Conservation (phyloP, 2,329 filamentous ascomycete genomes). For the Claviceps lovelessii region DNA sequence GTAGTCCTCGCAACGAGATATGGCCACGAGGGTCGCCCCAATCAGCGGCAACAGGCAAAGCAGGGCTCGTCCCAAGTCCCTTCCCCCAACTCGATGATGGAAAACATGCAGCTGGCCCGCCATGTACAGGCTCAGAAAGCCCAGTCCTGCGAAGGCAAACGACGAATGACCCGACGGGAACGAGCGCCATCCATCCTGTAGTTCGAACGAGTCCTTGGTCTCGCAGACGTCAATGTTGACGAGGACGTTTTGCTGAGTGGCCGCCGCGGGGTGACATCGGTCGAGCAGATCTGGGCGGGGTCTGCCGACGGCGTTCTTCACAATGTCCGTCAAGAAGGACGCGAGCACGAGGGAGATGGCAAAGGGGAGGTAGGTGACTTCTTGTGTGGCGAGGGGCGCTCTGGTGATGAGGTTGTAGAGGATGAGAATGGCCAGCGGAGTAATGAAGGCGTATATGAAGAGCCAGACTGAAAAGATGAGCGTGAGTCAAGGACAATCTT, state of each 20-base stretch:
- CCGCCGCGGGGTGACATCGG: slow-evolving; percentile 58
- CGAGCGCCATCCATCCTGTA: slow-evolving; percentile 73
- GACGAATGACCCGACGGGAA: slow-evolving; percentile 72
- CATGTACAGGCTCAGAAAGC: slow-evolving; percentile 57
- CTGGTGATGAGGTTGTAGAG: slow-evolving; percentile 48
- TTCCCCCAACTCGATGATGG: slow-evolving; percentile 26
- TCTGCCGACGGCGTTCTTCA: slow-evolving; percentile 78
- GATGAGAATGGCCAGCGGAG: slow-evolving; percentile 55
- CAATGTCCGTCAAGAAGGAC: slow-evolving; percentile 70
- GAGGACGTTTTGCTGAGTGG: slow-evolving; percentile 34
- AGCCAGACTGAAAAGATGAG: slow-evolving; percentile 41
- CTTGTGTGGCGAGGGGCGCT: slow-evolving; percentile 61
- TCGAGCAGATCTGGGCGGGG: slow-evolving; percentile 51
- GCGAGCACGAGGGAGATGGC: slow-evolving; percentile 63
- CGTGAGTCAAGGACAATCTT: background rate
- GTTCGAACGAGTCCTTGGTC: slow-evolving; percentile 48
- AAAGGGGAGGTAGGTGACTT: slow-evolving; percentile 73
- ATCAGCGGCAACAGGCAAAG: slow-evolving; percentile 44
- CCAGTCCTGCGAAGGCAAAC: slow-evolving; percentile 65
- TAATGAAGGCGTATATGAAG: slow-evolving; percentile 60
- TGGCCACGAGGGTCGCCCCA: slow-evolving; percentile 52
- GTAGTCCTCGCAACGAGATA: slow-evolving; percentile 56
- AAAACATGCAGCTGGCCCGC: slow-evolving; percentile 52
- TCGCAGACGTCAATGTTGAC: slow-evolving; percentile 61
- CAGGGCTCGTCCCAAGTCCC: slow-evolving; percentile 41